Base-by-base conservation (phyloP, 148 eudicot genomes). In the Camellia granthamiana region DNA sequence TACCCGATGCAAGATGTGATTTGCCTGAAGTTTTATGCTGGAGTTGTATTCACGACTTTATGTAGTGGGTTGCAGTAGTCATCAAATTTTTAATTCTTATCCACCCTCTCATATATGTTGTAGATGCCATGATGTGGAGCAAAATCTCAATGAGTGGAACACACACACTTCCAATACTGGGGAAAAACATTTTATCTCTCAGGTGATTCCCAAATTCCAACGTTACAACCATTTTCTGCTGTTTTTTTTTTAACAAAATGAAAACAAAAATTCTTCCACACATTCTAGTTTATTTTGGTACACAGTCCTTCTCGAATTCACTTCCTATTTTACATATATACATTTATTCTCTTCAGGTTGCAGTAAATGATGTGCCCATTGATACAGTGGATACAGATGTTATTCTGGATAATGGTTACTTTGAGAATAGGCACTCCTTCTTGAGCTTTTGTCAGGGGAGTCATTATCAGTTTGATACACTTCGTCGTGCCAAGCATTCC, bases 401-500 rank as follows among this genome's bases (percentile, higher is more conserved):
- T 68, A 77, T 84, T 68, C 60, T 90, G 74, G 89, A 86, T 54
- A 90, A 86, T 70, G 83, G 88, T 79, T 85, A 86, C 84, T 83
- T 95, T 49, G 92, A 86, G 79, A 86, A 88, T 73, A 87, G 98
- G 73, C 90, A 84, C 74, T 82, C 87, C 68, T 87, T 93, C 78
- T 80, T 95, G 83, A 90, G 87, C 84, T 91, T 90, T 77, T 95
- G 97, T 83, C 90, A 88, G 85, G 87, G 84, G 68, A 93, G 89
- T 66, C 88, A 90, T 84, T 95, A 90, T 72, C 93, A 91, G 80
- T 95, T 95, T 80, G 94, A 91, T 78, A 77, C 94, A 8, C 94
- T 89, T 81, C 92, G 93, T 3, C 94, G 92, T 80, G 98, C 98
- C 55, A 95, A 93, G 88, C 93, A 95, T 83, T 89, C 97, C 5